Conservation (phyloP, 306 rosid genomes). For the Glycine latifolia region DNA sequence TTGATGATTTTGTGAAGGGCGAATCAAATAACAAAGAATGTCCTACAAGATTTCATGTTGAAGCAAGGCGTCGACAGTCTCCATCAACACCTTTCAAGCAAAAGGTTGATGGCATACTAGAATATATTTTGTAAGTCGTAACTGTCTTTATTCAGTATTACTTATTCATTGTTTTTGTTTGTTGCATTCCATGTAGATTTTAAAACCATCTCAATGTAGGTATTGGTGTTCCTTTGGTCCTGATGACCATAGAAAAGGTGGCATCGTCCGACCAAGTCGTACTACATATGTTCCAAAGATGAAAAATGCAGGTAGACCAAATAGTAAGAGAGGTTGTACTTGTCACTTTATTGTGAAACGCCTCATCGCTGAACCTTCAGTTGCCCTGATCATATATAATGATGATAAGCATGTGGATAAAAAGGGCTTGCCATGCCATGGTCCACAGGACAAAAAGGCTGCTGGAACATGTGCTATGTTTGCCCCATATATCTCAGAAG, state of each 20-base stretch:
- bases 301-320: slow-evolving; percentile 89
- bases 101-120: slow-evolving; percentile 92
- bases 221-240: slow-evolving; percentile 99
- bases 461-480: slow-evolving; percentile 88
- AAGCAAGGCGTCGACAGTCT: slow-evolving; percentile 76
- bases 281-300: slow-evolving; percentile 78
- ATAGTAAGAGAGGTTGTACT: slow-evolving; percentile 91
- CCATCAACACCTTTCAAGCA: slow-evolving; percentile 69
- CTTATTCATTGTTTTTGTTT: slow-evolving; percentile 2
- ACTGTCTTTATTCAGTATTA: neutral
- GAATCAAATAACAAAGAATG: slow-evolving; percentile 80
- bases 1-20: slow-evolving; percentile 88
- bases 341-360: slow-evolving; percentile 95
- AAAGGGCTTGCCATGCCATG: slow-evolving; percentile 90
- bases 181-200: slow-evolving; percentile 27
- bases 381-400: slow-evolving; percentile 82
- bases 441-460: slow-evolving; percentile 86
- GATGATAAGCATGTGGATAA: slow-evolving; percentile 88
- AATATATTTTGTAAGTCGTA: slow-evolving; percentile 84
- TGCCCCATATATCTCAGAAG: slow-evolving; percentile 95
- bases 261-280: slow-evolving; percentile 82
- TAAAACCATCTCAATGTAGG: slow-evolving; percentile 55
- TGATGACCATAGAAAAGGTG: slow-evolving; percentile 90
- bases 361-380: slow-evolving; percentile 85
- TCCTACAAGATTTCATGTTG: slow-evolving; percentile 91